These are phyloP conservation scores for Taxillus chinensis DNA, from an alignment of 164 flowering plant species.

Conservation along the genomic window DNA sequence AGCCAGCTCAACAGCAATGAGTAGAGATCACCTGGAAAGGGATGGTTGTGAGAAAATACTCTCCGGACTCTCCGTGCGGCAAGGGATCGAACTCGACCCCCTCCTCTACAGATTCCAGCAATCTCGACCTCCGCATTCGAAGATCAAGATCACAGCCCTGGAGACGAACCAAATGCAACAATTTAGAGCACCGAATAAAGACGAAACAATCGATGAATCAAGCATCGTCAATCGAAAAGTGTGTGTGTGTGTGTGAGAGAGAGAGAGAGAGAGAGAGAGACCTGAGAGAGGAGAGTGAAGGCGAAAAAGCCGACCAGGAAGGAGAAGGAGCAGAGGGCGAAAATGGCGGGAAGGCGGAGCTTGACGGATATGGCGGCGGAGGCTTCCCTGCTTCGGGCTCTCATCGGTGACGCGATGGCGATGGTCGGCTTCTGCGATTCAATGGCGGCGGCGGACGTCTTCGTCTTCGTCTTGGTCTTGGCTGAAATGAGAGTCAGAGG, in stretches of 20 bases:
- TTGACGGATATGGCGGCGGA: conserved; percentile 13
- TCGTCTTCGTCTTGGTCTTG: background rate
- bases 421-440: background rate
- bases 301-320: conserved; percentile 66
- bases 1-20: too few relatives aligned
- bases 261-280: conserved; percentile 5
- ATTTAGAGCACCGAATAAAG: too few relatives aligned
- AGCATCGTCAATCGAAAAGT: too few relatives aligned
- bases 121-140: conserved; percentile 14
- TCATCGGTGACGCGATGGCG: conserved; percentile 11
- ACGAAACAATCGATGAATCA: too few relatives aligned
- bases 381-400: conserved; percentile 18
- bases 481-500: too few relatives aligned
- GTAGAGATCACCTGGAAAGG: conserved; percentile 58
- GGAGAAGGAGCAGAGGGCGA: conserved; percentile 40
- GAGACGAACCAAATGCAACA: background rate
- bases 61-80: conserved; percentile 63
- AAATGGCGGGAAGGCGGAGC: conserved; percentile 40
- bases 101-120: conserved; percentile 20
- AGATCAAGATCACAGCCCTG: conserved; percentile 1
- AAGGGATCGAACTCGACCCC: conserved; percentile 12
- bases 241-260: too few relatives aligned
- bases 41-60: conserved; percentile 32
- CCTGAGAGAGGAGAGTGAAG: conserved; percentile 49
- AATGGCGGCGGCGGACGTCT: background rate